phyloP scores from a whole-genome alignment of 805 yeast genomes.

The Suhomyces sp. region DNA sequence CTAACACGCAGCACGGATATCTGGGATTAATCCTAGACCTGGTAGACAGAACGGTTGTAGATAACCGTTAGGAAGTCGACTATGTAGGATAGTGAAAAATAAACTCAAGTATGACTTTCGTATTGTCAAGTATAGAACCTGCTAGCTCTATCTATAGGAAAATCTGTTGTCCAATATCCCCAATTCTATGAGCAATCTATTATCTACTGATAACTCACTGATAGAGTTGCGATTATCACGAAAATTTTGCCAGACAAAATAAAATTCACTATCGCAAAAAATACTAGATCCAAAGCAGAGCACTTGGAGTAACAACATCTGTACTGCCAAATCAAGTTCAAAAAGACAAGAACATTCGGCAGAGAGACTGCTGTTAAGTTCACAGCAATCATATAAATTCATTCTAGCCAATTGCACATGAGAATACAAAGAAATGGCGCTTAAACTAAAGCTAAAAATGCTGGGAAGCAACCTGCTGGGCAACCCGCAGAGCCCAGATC shows the following conservation, averaged over 20 bases:
- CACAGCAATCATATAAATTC: too few species aligned
- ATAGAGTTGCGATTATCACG: neutral
- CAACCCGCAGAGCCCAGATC: constrained; percentile 3
- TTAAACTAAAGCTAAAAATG: constrained; percentile 16
- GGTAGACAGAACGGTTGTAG: too few species aligned
- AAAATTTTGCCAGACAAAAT: neutral
- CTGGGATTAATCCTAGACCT: too few species aligned
- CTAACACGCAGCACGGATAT: too few species aligned
- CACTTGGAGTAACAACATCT: neutral
- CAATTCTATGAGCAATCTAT: neutral
- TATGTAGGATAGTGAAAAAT: neutral
- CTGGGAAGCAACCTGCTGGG: constrained; percentile 3
- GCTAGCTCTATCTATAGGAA: neutral
- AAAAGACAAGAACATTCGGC: too few species aligned
- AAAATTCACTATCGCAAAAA: neutral
- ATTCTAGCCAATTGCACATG: neutral
- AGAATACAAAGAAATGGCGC: constrained; percentile 7
- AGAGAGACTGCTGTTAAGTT: too few species aligned
- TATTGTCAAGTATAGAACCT: too few species aligned
- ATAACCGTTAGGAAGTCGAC: neutral
- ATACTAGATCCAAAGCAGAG: neutral
- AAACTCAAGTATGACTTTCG: neutral
- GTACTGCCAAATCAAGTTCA: neutral
- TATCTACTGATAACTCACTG: neutral
- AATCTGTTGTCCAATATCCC: neutral